phyloP scores from a whole-genome alignment of 768 basidiomycete species.

The Albatrellus ellisii region DNA sequence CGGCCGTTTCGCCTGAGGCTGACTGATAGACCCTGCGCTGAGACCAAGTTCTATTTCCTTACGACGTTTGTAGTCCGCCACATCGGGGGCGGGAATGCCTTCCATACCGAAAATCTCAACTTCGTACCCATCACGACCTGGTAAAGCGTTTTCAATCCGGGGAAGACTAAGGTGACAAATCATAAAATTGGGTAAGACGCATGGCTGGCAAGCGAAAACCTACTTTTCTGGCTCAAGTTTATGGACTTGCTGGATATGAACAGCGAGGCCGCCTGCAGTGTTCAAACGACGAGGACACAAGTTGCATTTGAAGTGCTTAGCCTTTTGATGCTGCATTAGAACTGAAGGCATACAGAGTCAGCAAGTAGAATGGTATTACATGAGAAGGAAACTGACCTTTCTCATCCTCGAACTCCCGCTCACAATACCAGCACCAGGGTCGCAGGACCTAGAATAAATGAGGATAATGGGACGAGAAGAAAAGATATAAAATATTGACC shows the following conservation, averaged over 20 bases:
- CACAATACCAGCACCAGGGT: slow-evolving; percentile 99
- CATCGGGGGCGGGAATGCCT: slow-evolving; percentile 87
- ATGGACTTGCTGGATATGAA: slow-evolving; percentile 97
- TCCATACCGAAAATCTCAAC: slow-evolving; percentile 99
- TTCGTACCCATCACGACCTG: slow-evolving; percentile 94
- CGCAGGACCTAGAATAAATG: slow-evolving; percentile 46
- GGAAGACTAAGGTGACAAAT: slow-evolving; percentile 36
- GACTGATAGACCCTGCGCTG: slow-evolving; percentile 66
- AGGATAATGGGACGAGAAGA: slow-evolving; percentile 2
- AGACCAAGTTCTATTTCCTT: slow-evolving; percentile 92
- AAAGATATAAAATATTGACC: slow-evolving; percentile 16
- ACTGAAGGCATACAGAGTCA: slow-evolving; percentile 32
- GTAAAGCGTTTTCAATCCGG: slow-evolving; percentile 94
- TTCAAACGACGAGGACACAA: slow-evolving; percentile 93
- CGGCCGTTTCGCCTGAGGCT: slow-evolving; percentile 70
- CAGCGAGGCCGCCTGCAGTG: slow-evolving; percentile 94
- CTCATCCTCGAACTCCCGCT: slow-evolving; percentile 98
- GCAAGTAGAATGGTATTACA: not conserved
- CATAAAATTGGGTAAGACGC: slow-evolving; percentile 3
- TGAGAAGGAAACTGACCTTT: slow-evolving; percentile 49
- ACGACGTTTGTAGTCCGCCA: slow-evolving; percentile 90
- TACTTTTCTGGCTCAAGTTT: slow-evolving; percentile 89
- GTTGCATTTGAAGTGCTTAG: slow-evolving; percentile 97
- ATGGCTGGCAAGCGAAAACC: slow-evolving; percentile 5
- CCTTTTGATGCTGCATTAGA: slow-evolving; percentile 98